Evolutionary conservation across 2,329 filamentous ascomycete genomes (phyloP), one percentile per base, ranked within the genome.

Genomic region (Daldinia sp.): DNA sequence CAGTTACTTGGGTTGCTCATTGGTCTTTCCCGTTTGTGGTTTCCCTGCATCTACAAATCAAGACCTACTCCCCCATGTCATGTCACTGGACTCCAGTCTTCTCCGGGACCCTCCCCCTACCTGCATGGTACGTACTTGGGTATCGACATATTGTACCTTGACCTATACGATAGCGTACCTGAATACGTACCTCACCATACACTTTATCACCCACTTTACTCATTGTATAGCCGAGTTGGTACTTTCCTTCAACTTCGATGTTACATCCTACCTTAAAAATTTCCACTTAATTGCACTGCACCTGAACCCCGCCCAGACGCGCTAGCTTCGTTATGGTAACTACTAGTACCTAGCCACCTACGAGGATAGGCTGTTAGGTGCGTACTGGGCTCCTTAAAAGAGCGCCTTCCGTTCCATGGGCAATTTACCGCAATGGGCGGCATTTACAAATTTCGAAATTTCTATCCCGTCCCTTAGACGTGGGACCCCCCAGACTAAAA

Each of bases 371-470:
- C 25, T 59, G 37, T 51, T 61, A 37, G 56, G 50, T 54, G 53
- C 55, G 57, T 53, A 56, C 39, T 52, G 41, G 61, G 43, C 39
- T 65, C 56, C 55, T 65, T 61, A 66, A 68, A 67, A 63, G 55
- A 52, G 58, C 17, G 49, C 54, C 41, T 62, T 61, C 59, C 60
- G 59, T 52, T 65, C 66, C 66, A 64, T 68, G 61, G 64, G 41
- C 61, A 68, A 68, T 68, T 67, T 67, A 67, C 66, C 66, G 66
- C 66, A 65, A 65, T 68, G 66, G 61, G 64, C 66, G 64, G 64
- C 66, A 67, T 67, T 68, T 68, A 63, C 66, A 63, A 67, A 61
- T 65, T 50, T 63, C 58, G 56, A 62, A 59, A 9, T 45, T 41
- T 59, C 30, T 34, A 50, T 52, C 56, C 64, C 66, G 66, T 67